A percentile compares a stretch with the other conserved stretches of the same genome.
phyloP scores from a whole-genome alignment of 2,329 filamentous ascomycete species.

The Ramichloridium luteum region DNA sequence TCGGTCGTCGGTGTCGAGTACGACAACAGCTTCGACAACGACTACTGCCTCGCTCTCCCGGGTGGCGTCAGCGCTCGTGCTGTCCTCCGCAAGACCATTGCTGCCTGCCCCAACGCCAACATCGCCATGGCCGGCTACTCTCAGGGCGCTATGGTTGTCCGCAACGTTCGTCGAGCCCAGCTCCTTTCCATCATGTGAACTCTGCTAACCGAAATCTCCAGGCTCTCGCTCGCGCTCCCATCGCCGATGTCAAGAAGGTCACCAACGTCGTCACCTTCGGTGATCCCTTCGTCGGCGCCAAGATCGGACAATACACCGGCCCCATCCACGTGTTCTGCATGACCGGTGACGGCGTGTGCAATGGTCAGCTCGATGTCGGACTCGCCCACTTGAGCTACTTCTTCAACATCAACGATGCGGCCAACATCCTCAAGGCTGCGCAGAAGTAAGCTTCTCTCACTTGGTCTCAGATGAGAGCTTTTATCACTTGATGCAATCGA shows the following conservation, averaged over 20 bases:
- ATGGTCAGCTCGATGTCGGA: slow-evolving; percentile 10
- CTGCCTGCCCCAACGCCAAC: slow-evolving; percentile 19
- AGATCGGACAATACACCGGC: slow-evolving; percentile 8
- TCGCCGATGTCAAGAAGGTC: too few relatives aligned
- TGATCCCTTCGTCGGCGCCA: slow-evolving; percentile 9
- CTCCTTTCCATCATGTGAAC: slow-evolving; percentile 1
- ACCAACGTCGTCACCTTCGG: slow-evolving; percentile 9
- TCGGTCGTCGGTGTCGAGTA: slow-evolving; percentile 38
- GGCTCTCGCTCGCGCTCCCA: slow-evolving; percentile 1
- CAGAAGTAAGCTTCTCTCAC: too few relatives aligned
- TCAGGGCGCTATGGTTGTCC: slow-evolving; percentile 17
- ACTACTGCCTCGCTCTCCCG: slow-evolving; percentile 9
- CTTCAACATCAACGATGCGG: slow-evolving; percentile 2
- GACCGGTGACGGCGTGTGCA: slow-evolving; percentile 14
- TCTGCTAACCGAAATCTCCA: neutral
- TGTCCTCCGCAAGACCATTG: slow-evolving; percentile 14
- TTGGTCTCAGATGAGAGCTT: too few relatives aligned
- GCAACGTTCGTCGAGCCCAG: neutral
- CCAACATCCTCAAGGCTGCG: neutral
- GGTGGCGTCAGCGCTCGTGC: slow-evolving; percentile 17
- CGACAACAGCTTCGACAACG: slow-evolving; percentile 26
- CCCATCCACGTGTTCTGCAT: slow-evolving; percentile 7
- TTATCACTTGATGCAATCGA: too few relatives aligned
- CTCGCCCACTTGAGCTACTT: slow-evolving; percentile 7
- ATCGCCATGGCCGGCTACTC: slow-evolving; percentile 19